Evolutionary conservation across 2,329 filamentous ascomycete genomes (phyloP).

Genomic region (Aspergillus fijiensis): DNA sequence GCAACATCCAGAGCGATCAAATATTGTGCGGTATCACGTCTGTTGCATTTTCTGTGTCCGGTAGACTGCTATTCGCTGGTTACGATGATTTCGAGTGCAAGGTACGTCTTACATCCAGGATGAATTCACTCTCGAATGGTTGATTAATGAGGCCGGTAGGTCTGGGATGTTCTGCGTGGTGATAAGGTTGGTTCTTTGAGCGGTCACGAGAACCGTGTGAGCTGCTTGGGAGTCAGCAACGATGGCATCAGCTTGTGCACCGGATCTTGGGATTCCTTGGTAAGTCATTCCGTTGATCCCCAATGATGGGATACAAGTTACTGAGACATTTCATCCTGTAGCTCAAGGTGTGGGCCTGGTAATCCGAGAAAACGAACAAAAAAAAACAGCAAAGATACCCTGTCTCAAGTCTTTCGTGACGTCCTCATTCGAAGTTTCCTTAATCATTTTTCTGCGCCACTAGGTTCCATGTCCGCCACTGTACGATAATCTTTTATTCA

Average conservation of each 20-base stretch:
- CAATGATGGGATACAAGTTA: background rate
- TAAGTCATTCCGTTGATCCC: conserved; percentile 53
- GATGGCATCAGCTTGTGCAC: conserved; percentile 99
- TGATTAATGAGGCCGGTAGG: conserved; percentile 55
- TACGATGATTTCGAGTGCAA: conserved; percentile 99
- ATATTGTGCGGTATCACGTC: conserved; percentile 98
- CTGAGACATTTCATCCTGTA: conserved; percentile 37
- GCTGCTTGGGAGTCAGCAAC: conserved; percentile 97
- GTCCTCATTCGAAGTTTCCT: conserved; percentile 37
- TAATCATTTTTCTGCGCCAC: conserved; percentile 35
- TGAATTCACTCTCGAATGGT: background rate
- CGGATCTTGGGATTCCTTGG: conserved; percentile 98
- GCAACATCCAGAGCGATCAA: conserved; percentile 73
- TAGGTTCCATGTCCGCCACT: conserved; percentile 37
- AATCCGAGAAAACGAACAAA: conserved; percentile 35
- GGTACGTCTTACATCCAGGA: conserved; percentile 55
- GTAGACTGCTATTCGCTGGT: conserved; percentile 89
- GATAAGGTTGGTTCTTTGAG: conserved; percentile 96
- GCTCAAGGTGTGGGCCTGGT: conserved; percentile 89
- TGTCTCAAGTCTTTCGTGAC: conserved; percentile 36
- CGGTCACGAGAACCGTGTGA: conserved; percentile 97
- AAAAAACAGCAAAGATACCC: conserved; percentile 38
- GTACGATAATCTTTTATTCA: conserved; percentile 48
- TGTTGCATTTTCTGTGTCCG: conserved; percentile 95
- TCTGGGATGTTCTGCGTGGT: conserved; percentile 95